Base-by-base conservation (phyloP, 352 stramenopile species). In the Phytopythium cucurbitacearum region DNA sequence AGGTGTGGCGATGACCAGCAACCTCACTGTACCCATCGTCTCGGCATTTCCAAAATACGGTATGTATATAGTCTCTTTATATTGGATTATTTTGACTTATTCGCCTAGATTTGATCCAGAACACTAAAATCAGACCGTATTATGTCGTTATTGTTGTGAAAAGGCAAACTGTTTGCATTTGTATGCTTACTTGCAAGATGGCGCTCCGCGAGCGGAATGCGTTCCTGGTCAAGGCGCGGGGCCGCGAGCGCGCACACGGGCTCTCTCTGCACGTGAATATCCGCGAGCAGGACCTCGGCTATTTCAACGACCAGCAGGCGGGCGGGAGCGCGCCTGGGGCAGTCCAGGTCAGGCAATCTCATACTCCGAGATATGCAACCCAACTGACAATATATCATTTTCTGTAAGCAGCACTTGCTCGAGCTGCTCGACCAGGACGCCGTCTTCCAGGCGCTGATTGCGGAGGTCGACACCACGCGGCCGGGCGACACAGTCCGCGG, bases 241-340 rank as follows among this genome's bases (percentile, higher is more conserved):
- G 56, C 33, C 60, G 64, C 8, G 77, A 85, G 60, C 73, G 71
- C 37, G 67, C 62, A 43, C 77, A 91, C 51, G 73, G 65, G 38
- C 32, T 91, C 10, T 69, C 75, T 32, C 64, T 91, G 43, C 67
- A 79, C 42, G 71, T 85, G 10, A 73, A 87, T 56, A 33, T 85
- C 32, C 68, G 77, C 33, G 69, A 76, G 51, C 70, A 81, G 39
- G 77, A 91, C 54, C 57, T 91, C 7, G 33, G 35, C 41, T 58
- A 80, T 42, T 91, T 91, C 40, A 85, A 85, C 48, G 56, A 53
- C 33, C 62, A 48, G 10, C 59, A 65, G 38, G 43, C 46, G 2
- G 12, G 45, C 12, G 52, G 49, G n/a, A 63, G 41, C 21, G 37
- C 60, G 33, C 64, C 21, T 28, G 21, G 60, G 54, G 56, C 63